Evolutionary conservation across 192 early-diverging fungal species (phyloP).

Genomic region (Backusella parvicylindrica): DNA sequence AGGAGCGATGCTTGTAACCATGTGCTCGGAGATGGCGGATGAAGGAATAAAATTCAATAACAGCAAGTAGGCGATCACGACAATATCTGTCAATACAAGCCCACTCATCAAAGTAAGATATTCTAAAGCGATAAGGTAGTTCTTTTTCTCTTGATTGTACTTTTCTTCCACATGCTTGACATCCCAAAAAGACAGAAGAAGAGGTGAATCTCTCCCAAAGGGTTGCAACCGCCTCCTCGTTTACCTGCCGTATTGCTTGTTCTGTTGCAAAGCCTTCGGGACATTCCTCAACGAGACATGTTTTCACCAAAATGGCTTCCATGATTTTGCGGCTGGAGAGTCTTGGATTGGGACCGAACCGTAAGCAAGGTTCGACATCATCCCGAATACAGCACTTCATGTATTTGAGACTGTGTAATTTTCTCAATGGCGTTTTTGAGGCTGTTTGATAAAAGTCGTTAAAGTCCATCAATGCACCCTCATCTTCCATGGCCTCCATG

Average conservation of each 20-base stretch:
- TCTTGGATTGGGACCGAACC: constrained; percentile 88
- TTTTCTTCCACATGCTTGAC: constrained; percentile 46
- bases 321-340: constrained; percentile 82
- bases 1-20: constrained; percentile 65
- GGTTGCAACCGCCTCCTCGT: constrained; percentile 35
- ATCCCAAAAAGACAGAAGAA: constrained; percentile 34
- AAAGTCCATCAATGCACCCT: constrained; percentile 76
- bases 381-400: constrained; percentile 85
- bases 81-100: constrained; percentile 78
- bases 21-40: constrained; percentile 82
- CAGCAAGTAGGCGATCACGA: constrained; percentile 84
- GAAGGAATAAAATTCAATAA: constrained; percentile 90
- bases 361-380: constrained; percentile 88
- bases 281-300: constrained; percentile 83
- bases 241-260: constrained; percentile 35
- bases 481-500: constrained; percentile 53
- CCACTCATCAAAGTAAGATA: constrained; percentile 70
- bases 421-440: constrained; percentile 60
- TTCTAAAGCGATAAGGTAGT: constrained; percentile 60
- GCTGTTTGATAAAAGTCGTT: constrained; percentile 75
- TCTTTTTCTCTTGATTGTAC: background rate
- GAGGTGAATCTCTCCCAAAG: constrained; percentile 46
- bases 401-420: constrained; percentile 73
- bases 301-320: constrained; percentile 82
- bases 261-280: constrained; percentile 45